Conservation (phyloP, 805 yeast genomes). For the Lipomyces mesembrius region DNA sequence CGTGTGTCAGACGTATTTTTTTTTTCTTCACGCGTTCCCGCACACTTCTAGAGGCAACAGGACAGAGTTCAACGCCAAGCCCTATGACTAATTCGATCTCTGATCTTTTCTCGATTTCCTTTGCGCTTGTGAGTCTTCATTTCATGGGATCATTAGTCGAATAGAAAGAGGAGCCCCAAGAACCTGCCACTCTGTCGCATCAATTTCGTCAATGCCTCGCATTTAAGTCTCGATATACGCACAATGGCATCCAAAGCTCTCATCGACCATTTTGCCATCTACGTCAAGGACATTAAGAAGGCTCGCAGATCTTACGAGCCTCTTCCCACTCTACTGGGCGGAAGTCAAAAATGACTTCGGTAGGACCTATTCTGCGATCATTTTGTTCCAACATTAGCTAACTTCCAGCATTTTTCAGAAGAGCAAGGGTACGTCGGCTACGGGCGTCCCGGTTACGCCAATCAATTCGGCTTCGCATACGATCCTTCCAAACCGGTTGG, state of each 20-base stretch:
- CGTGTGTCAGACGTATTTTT: not conserved
- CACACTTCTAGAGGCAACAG: not conserved
- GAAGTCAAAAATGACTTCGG: slow-evolving; percentile 7
- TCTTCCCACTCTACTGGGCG: slow-evolving; percentile 14
- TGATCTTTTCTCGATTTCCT: not conserved
- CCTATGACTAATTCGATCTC: slow-evolving; percentile 3
- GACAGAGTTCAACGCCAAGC: not conserved
- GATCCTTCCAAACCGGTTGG: slow-evolving; percentile 5
- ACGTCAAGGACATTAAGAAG: slow-evolving; percentile 12
- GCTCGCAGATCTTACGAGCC: slow-evolving; percentile 18
- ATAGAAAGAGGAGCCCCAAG: not conserved
- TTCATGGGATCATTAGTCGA: not conserved
- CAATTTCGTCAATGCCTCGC: not conserved
- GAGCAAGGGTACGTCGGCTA: slow-evolving; percentile 7
- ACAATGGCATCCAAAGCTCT: not conserved
- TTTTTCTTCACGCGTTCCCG: not conserved
- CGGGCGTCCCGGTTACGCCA: not conserved
- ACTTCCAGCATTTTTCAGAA: not conserved
- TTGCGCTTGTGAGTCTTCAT: not conserved
- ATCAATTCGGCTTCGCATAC: slow-evolving; percentile 4
- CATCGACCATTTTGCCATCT: slow-evolving; percentile 1
- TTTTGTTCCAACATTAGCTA: not conserved
- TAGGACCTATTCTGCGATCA: not conserved
- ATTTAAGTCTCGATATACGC: not conserved
- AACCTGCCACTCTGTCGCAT: not conserved